These are phyloP conservation scores for Solanum pimpinellifolium DNA, from an alignment of 257 asterid genomes.

Conservation along the genomic window DNA sequence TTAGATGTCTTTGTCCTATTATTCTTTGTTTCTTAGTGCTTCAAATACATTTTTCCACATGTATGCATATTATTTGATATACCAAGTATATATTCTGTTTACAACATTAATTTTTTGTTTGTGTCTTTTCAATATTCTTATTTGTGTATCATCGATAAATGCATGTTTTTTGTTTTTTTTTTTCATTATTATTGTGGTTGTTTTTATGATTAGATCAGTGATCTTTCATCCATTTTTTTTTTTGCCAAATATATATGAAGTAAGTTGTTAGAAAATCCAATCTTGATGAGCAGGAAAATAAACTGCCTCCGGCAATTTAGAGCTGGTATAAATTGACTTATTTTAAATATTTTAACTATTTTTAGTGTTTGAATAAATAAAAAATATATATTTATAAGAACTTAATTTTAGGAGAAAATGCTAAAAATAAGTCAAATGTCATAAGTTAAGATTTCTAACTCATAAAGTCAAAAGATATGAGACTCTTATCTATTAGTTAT, in stretches of 20 bases:
- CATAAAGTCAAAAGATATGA: no score
- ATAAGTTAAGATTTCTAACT: no score
- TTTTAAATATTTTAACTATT: no score
- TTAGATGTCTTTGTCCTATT: background rate
- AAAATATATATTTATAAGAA: no score
- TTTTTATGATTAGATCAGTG: background rate
- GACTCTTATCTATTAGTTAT: no score
- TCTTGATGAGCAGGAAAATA: background rate
- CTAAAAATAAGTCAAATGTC: no score
- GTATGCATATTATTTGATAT: background rate
- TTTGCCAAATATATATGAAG: no score
- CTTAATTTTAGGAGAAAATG: no score
- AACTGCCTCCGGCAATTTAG: background rate
- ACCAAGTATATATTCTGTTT: no score
- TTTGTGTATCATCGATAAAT: background rate
- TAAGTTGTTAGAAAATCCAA: background rate
- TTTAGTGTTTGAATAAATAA: background rate
- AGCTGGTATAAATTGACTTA: background rate
- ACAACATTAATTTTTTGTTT: background rate
- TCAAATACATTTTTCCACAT: background rate
- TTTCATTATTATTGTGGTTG: background rate
- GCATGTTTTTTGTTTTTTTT: background rate
- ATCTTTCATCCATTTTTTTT: background rate
- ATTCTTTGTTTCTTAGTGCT: background rate
- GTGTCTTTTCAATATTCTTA: background rate